Conservation (phyloP, 225 moss, liverwort and hornwort species). For the Pseudisothecium myosuroides region DNA sequence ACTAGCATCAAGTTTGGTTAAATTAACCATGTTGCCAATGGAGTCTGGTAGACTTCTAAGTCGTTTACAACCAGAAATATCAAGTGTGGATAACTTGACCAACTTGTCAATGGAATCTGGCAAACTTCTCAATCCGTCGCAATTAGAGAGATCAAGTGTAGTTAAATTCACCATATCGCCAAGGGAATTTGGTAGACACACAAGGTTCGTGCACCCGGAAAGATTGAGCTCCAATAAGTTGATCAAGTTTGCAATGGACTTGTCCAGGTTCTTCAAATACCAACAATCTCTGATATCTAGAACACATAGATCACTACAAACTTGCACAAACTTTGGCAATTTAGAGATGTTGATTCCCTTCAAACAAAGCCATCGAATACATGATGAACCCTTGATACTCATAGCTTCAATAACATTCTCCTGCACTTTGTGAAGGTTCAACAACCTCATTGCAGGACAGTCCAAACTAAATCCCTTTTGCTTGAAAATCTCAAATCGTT, state of each 20-base stretch:
- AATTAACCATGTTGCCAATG: rapidly evolving
- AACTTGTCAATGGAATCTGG: not conserved
- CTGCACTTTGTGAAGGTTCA: not conserved
- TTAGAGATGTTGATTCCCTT: not conserved
- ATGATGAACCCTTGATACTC: not conserved
- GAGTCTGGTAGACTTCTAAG: not conserved
- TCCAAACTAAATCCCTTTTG: not conserved
- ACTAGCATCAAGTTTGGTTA: rapidly evolving
- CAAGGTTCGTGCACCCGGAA: rapidly evolving
- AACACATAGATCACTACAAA: not conserved
- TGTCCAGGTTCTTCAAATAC: not conserved
- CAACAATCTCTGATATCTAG: not conserved
- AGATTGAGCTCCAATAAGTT: not conserved
- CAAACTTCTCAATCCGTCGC: rapidly evolving
- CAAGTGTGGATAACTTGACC: rapidly evolving
- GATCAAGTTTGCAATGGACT: not conserved
- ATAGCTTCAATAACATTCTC: too few species aligned
- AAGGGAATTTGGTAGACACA: not conserved
- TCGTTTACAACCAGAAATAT: rapidly evolving
- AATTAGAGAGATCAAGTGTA: rapidly evolving
- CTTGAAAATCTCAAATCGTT: not conserved
- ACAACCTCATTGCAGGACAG: rapidly evolving
- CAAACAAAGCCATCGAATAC: not conserved
- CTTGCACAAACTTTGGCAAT: not conserved
- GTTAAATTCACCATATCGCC: rapidly evolving